Conservation (phyloP, 208 protist species). For the Trypanosomatidae sp. region DNA sequence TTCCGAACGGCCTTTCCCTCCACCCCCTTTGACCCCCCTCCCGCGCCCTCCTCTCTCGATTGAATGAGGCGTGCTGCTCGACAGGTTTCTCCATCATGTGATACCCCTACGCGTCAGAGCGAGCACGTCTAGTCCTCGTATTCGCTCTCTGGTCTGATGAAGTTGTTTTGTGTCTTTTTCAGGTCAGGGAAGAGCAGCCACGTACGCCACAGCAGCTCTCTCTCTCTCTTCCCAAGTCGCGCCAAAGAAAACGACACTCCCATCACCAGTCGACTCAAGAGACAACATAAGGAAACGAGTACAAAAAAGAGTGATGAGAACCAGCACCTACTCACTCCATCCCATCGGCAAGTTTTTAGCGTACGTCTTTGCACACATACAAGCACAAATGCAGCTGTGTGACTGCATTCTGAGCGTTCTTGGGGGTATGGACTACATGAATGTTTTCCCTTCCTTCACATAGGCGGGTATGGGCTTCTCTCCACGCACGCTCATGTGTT, state of each 20-base stretch:
- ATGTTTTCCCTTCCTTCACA: background rate
- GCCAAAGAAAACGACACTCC: background rate
- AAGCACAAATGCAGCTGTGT: background rate
- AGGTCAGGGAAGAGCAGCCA: background rate
- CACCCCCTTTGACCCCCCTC: background rate
- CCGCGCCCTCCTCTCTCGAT: background rate
- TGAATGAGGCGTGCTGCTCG: background rate
- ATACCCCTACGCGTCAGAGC: background rate
- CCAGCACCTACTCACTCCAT: background rate
- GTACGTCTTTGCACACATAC: background rate
- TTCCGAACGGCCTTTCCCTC: background rate
- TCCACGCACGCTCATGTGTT: background rate
- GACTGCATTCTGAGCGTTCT: background rate
- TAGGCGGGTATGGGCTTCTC: background rate
- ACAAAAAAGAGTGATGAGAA: background rate
- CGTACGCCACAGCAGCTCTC: background rate
- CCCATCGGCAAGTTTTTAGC: background rate
- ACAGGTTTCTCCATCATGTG: background rate
- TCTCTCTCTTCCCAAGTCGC: background rate
- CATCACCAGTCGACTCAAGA: background rate
- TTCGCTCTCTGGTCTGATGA: background rate
- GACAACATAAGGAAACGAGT: constrained; percentile 9
- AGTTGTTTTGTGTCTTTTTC: background rate
- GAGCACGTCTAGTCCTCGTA: background rate
- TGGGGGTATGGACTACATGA: background rate